phyloP scores from a whole-genome alignment of 352 stramenopile genomes.

The Pythium myriotylum region DNA sequence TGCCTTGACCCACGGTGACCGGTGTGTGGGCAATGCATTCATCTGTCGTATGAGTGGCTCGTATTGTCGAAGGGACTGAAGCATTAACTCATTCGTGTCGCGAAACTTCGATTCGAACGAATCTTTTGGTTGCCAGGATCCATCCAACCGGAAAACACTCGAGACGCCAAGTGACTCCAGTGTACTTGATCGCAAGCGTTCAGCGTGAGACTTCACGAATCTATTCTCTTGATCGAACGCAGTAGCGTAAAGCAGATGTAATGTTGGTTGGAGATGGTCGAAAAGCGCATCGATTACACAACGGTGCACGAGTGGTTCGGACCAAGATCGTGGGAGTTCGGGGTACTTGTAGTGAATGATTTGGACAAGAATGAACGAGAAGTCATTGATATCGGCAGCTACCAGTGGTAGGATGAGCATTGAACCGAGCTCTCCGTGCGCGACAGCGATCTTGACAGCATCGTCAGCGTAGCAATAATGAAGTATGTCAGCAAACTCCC shows the following conservation, averaged over 20 bases:
- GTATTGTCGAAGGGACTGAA: conserved; percentile 43
- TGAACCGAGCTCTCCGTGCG: not conserved
- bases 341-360: conserved; percentile 64
- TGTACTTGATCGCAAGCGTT: conserved; percentile 29
- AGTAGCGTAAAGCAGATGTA: conserved; percentile 57
- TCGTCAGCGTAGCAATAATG: conserved; percentile 42
- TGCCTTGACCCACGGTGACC: conserved; percentile 61
- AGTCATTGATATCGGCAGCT: conserved; percentile 54
- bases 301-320: conserved; percentile 35
- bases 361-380: conserved; percentile 52
- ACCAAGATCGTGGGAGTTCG: conserved; percentile 20
- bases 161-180: conserved; percentile 47
- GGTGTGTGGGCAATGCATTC: conserved; percentile 46
- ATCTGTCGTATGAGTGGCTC: conserved; percentile 42
- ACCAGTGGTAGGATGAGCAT: conserved; percentile 40
- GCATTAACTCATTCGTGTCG: conserved; percentile 30
- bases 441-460: conserved; percentile 17
- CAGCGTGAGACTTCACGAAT: conserved; percentile 37
- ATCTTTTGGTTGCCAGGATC: conserved; percentile 27
- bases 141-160: conserved; percentile 56
- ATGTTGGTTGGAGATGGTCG: conserved; percentile 57
- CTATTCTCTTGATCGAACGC: conserved; percentile 56
- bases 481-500: conserved; percentile 59
- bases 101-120: not conserved
- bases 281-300: conserved; percentile 63